phyloP scores from a whole-genome alignment of 441 rosid genomes.

The Erodium trifolium region DNA sequence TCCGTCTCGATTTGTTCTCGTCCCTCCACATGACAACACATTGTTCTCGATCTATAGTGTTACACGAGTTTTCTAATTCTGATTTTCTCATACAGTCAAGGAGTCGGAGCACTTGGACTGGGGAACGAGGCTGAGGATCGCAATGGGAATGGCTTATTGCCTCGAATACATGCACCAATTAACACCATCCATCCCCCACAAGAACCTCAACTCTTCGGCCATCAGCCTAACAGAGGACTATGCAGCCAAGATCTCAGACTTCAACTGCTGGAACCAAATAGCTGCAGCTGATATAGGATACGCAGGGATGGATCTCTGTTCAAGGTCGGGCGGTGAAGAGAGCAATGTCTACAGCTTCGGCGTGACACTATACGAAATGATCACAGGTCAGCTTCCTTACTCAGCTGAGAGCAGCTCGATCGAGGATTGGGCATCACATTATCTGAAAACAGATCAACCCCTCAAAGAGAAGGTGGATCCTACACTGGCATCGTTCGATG shows the following conservation, averaged over 20 bases:
- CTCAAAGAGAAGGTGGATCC: slow-evolving; percentile 44
- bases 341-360: slow-evolving; percentile 48
- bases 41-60: too few relatives aligned
- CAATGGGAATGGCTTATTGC: slow-evolving; percentile 57
- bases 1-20: too few relatives aligned
- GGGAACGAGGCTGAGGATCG: slow-evolving; percentile 53
- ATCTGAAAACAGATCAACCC: slow-evolving; percentile 33
- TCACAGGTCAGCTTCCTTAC: slow-evolving; percentile 46
- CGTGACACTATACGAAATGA: slow-evolving; percentile 42
- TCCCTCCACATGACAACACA: too few relatives aligned
- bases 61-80: neutral
- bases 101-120: slow-evolving; percentile 69
- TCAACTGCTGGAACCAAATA: slow-evolving; percentile 36
- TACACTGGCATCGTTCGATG: slow-evolving; percentile 31
- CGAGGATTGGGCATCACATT: slow-evolving; percentile 42
- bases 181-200: slow-evolving; percentile 41
- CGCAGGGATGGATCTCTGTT: slow-evolving; percentile 28
- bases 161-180: slow-evolving; percentile 56
- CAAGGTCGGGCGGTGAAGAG: slow-evolving; percentile 19
- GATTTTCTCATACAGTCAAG: slow-evolving; percentile 32
- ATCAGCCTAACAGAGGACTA: slow-evolving; percentile 54
- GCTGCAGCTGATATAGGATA: slow-evolving; percentile 33
- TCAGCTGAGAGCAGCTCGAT: slow-evolving; percentile 28
- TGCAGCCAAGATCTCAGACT: slow-evolving; percentile 54
- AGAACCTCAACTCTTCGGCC: slow-evolving; percentile 42